Percentiles rank a stretch among this genome's conserved stretches.
phyloP scores from a whole-genome alignment of 495 filamentous ascomycete species.

The Trichoderma reesei region DNA sequence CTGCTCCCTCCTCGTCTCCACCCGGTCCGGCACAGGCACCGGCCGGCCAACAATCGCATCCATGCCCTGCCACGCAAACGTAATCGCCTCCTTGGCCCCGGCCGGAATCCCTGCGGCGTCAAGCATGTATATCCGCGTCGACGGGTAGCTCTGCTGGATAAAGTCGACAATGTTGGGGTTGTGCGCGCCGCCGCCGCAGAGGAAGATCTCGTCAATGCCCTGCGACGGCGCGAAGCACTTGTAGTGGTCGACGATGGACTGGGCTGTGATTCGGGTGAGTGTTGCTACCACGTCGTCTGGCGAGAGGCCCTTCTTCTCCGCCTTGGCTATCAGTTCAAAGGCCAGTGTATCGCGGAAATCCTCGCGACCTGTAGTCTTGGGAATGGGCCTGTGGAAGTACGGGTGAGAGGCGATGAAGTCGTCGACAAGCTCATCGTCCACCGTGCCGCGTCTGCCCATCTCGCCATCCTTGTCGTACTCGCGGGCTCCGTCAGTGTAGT shows the following conservation, averaged over 20 bases:
- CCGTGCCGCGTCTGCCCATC: constrained; percentile 42
- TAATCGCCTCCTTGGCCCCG: constrained; percentile 49
- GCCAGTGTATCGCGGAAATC: constrained; percentile 46
- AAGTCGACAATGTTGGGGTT: constrained; percentile 47
- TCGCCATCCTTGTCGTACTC: constrained; percentile 41
- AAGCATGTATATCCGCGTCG: constrained; percentile 41
- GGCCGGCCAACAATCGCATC: constrained; percentile 41
- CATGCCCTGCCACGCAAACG: constrained; percentile 47
- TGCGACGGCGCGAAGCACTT: constrained; percentile 36
- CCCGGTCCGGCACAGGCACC: constrained; percentile 33
- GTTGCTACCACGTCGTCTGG: constrained; percentile 41
- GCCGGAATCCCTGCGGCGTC: constrained; percentile 44
- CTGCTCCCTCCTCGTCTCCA: not conserved
- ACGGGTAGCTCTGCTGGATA: constrained; percentile 39
- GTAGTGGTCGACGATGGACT: constrained; percentile 49
- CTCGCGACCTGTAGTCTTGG: constrained; percentile 51
- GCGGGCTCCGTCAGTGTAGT: constrained; percentile 33
- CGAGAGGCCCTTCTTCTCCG: not conserved
- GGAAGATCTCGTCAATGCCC: constrained; percentile 43
- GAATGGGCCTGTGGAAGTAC: constrained; percentile 41
- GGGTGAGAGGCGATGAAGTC: constrained; percentile 35
- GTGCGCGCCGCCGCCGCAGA: constrained; percentile 49
- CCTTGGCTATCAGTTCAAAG: constrained; percentile 30
- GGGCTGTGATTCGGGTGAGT: constrained; percentile 47
- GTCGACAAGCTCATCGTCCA: constrained; percentile 45